phyloP scores from a whole-genome alignment of 495 filamentous ascomycete species.

The Lichenothelia convexa region DNA sequence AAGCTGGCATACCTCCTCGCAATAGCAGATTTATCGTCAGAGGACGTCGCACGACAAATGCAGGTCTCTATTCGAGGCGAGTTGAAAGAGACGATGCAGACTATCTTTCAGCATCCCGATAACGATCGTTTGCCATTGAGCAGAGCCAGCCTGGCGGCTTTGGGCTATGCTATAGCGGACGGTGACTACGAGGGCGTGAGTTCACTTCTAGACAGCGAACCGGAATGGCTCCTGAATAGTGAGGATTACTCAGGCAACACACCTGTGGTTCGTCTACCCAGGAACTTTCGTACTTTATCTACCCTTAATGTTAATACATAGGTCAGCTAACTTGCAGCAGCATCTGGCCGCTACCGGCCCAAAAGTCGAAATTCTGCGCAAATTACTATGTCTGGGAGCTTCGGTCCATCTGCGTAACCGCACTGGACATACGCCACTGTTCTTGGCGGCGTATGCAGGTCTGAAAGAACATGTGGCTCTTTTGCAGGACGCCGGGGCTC shows the following conservation, averaged over 20 bases:
- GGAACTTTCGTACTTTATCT: neutral
- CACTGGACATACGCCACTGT: constrained; percentile 65
- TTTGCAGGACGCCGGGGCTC: constrained; percentile 50
- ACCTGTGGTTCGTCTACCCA: constrained; percentile 38
- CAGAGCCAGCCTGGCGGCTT: constrained; percentile 42
- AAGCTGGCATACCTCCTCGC: constrained; percentile 85
- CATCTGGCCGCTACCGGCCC: constrained; percentile 47
- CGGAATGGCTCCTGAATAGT: constrained; percentile 51
- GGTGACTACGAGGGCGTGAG: constrained; percentile 46
- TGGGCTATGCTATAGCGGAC: constrained; percentile 66
- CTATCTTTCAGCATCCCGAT: constrained; percentile 54
- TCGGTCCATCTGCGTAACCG: constrained; percentile 76
- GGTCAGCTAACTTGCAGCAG: constrained; percentile 17
- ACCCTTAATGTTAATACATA: neutral
- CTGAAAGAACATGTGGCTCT: constrained; percentile 42
- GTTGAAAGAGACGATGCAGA: constrained; percentile 52
- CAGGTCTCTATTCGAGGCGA: constrained; percentile 63
- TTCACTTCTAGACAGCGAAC: constrained; percentile 46
- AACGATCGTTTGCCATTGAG: constrained; percentile 27
- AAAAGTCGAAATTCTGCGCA: constrained; percentile 42
- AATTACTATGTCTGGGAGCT: constrained; percentile 58
- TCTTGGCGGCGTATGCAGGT: constrained; percentile 49
- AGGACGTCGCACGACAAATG: constrained; percentile 55
- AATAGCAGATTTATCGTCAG: constrained; percentile 36
- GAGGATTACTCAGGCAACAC: constrained; percentile 83